A percentile compares a stretch with the other conserved stretches of the same genome.
phyloP scores from a whole-genome alignment of 2,329 filamentous ascomycete species.

The Pestalotiopsis sp. region DNA sequence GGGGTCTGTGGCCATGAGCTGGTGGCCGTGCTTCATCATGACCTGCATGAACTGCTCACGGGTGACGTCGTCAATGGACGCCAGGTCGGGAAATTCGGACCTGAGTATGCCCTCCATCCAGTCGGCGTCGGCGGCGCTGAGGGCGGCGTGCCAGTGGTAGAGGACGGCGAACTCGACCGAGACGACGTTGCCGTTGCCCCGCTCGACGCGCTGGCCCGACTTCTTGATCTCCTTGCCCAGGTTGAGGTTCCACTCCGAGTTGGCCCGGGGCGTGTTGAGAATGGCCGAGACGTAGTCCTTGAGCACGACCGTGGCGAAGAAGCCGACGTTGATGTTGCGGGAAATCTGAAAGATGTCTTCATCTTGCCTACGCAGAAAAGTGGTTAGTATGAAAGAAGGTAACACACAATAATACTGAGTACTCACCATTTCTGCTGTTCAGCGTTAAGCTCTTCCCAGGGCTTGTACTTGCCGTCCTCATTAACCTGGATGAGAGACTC shows the following conservation, averaged over 20 bases:
- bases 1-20: background rate
- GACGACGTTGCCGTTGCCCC: conserved; percentile 45
- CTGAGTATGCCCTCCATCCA: conserved; percentile 46
- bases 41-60: conserved; percentile 43
- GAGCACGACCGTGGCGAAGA: conserved; percentile 46
- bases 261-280: conserved; percentile 44
- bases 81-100: conserved; percentile 36
- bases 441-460: conserved; percentile 39
- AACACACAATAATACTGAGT: conserved; percentile 16
- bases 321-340: conserved; percentile 49
- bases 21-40: conserved; percentile 29
- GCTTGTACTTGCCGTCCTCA: conserved; percentile 43
- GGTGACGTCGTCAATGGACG: conserved; percentile 44
- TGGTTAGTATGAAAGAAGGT: background rate
- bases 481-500: conserved; percentile 42
- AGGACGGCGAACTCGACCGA: conserved; percentile 49
- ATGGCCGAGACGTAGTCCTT: conserved; percentile 50
- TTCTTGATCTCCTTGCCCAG: conserved; percentile 48
- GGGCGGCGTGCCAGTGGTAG: conserved; percentile 48
- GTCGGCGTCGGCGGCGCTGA: conserved; percentile 44
- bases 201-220: conserved; percentile 38
- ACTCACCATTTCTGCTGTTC: conserved; percentile 37
- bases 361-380: conserved; percentile 38
- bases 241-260: conserved; percentile 47
- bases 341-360: conserved; percentile 49